Evolutionary conservation across 352 stramenopile species (phyloP), one percentile per base, ranked within the genome.

Genomic region (Pythium plurisporium): DNA sequence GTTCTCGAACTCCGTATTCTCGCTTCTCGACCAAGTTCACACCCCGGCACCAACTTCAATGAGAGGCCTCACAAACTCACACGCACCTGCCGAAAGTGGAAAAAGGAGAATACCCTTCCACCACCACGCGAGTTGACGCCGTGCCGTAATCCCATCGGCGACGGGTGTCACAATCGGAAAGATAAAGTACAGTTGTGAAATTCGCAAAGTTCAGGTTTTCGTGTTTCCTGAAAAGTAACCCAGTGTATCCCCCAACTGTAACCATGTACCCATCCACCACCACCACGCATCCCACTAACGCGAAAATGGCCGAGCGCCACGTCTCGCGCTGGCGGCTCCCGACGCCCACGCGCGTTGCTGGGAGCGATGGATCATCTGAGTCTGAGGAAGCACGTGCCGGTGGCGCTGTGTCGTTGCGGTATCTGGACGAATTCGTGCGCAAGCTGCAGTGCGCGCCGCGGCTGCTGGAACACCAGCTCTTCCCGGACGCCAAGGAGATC

Each of bases 351-450:
- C 31, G 31, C 31, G 8, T 14, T 37, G 31, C 20, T 50, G 8
- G 30, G 8, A 5, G 27, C 26, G 29, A 27, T 40, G n/a, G n/a
- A n/a, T 14, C n/a, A 20, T 27, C 34, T 11, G 22, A 20, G 12
- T 48, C 19, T 36, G n/a, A 19, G 19, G 50, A 38, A 14, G 25
- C 34, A 42, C 2, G 15, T 43, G 9, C 1, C 14, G 19, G 38
- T 4, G 57, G 65, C 31, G 69, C 65, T 14, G 66, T 83, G 11
- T 91, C 83, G 43, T 52, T 94, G 59, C 81, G 83, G 11, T 94
- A 94, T 55, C 66, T 94, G 58, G 84, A 94, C 56, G 83, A 94
- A 58, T 94, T 94, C 45, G 79, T 94, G 30, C 79, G 77, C 55
- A 84, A 88, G 52, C 46, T 94, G 50, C 79, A 89, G 52, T 94